phyloP scores from a whole-genome alignment of 2,329 filamentous ascomycete genomes.

The Helotiales sp. region DNA sequence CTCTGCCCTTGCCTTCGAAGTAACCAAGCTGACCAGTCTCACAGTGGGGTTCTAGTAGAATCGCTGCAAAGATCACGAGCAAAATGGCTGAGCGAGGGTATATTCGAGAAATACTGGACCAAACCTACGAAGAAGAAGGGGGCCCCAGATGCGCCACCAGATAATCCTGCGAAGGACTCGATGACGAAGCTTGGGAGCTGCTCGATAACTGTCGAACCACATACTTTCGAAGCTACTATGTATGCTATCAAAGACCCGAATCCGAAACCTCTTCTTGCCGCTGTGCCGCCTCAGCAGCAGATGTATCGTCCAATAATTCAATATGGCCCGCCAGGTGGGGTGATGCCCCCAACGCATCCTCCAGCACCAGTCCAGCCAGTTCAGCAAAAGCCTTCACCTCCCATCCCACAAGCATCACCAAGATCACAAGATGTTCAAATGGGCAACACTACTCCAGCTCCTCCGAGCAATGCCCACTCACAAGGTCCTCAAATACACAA shows the following conservation, averaged over 20 bases:
- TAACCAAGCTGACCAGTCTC: conserved; percentile 24
- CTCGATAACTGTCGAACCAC: conserved; percentile 78
- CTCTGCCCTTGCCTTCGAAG: background rate
- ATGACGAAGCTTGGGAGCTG: conserved; percentile 77
- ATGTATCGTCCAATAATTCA: conserved; percentile 63
- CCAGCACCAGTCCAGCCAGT: conserved; percentile 42
- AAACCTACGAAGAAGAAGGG: conserved; percentile 74
- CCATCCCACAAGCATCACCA: conserved; percentile 37
- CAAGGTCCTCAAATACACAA: conserved; percentile 10
- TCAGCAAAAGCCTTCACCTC: conserved; percentile 40
- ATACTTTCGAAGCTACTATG: conserved; percentile 77
- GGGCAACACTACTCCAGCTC: conserved; percentile 23
- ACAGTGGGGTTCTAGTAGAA: conserved; percentile 74
- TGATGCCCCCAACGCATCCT: conserved; percentile 59
- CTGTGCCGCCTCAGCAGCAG: conserved; percentile 41
- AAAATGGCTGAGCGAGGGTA: conserved; percentile 72
- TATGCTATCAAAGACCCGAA: conserved; percentile 72
- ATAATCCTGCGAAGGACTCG: conserved; percentile 71
- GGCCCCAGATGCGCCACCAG: conserved; percentile 62
- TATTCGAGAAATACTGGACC: conserved; percentile 80
- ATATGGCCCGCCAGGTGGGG: conserved; percentile 67
- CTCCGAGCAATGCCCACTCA: conserved; percentile 18
- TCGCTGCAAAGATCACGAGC: conserved; percentile 75
- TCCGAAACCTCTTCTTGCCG: conserved; percentile 45
- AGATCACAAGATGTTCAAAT: conserved; percentile 30